These are phyloP conservation scores for Coemansia sp. DNA, from an alignment of 192 early-diverging fungal species.

Conservation along the genomic window DNA sequence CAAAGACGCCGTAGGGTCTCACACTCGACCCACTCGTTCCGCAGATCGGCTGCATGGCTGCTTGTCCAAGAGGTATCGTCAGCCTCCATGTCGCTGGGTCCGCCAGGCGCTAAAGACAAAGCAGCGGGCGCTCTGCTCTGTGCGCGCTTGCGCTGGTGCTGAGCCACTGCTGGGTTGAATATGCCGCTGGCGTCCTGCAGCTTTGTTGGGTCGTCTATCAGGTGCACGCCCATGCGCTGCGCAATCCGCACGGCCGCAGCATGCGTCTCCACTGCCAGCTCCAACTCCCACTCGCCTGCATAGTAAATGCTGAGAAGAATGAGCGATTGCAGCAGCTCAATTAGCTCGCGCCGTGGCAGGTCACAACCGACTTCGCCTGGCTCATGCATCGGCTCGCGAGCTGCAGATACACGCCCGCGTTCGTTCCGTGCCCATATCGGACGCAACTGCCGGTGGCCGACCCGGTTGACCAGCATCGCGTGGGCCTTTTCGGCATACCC, in stretches of 20 bases:
- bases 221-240: constrained; percentile 39
- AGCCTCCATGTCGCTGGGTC: constrained; percentile 10
- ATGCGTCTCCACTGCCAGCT: constrained; percentile 37
- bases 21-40: constrained; percentile 33
- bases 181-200: constrained; percentile 36
- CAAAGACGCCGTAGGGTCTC: constrained; percentile 49
- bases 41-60: constrained; percentile 13
- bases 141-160: constrained; percentile 32
- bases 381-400: constrained; percentile 8
- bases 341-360: constrained; percentile 23
- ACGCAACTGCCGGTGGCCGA: constrained; percentile 24
- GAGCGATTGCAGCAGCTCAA: constrained; percentile 44
- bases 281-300: constrained; percentile 34
- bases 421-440: constrained; percentile 16
- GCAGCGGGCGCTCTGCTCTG: constrained; percentile 9
- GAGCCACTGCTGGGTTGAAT: constrained; percentile 22
- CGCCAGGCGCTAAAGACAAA: constrained; percentile 2
- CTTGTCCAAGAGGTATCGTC: not conserved
- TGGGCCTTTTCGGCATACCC: constrained; percentile 46
- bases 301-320: constrained; percentile 44
- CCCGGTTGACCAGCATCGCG: constrained; percentile 34
- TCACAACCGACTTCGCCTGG: constrained; percentile 11
- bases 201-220: constrained; percentile 36
- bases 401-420: constrained; percentile 16
- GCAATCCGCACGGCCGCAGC: constrained; percentile 39